A percentile compares a stretch with the other conserved stretches of the same genome.
Conservation (phyloP, 345 rosid species). For the Eucalyptus shirleyi region DNA sequence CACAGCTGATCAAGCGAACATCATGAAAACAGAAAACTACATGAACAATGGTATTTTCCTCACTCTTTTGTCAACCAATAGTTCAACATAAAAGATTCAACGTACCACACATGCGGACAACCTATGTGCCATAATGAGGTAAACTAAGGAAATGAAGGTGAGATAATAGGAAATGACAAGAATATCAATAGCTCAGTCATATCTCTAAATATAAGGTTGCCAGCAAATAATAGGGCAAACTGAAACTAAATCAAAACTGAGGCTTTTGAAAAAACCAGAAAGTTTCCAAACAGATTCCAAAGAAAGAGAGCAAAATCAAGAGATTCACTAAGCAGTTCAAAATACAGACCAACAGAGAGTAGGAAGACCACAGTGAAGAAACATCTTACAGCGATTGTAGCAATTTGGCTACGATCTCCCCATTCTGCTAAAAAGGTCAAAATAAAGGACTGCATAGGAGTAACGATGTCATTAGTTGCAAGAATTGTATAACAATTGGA, state of each 20-base stretch:
- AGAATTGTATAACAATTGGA: neutral
- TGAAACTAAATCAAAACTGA: neutral
- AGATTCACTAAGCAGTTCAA: neutral
- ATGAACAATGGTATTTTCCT: neutral
- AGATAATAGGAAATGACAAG: neutral
- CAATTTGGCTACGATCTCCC: slow-evolving; percentile 99
- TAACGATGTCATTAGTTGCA: neutral
- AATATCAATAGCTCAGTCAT: neutral
- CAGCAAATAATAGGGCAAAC: neutral
- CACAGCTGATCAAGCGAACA: neutral
- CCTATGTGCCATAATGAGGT: neutral
- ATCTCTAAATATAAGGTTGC: neutral
- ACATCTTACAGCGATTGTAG: slow-evolving; percentile 93
- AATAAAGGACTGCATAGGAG: slow-evolving; percentile 66
- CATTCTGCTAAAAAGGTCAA: slow-evolving; percentile 96
- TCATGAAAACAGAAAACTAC: neutral
- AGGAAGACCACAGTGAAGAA: neutral
- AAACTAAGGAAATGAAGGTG: neutral
- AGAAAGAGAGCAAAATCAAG: neutral
- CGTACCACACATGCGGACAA: neutral
- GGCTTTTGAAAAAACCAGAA: neutral
- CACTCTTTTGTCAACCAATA: neutral
- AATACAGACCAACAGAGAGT: neutral
- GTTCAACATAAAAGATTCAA: neutral
- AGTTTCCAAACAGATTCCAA: neutral